Conservation (phyloP, 768 basidiomycete species). For the Daedaleopsis sinensis region DNA sequence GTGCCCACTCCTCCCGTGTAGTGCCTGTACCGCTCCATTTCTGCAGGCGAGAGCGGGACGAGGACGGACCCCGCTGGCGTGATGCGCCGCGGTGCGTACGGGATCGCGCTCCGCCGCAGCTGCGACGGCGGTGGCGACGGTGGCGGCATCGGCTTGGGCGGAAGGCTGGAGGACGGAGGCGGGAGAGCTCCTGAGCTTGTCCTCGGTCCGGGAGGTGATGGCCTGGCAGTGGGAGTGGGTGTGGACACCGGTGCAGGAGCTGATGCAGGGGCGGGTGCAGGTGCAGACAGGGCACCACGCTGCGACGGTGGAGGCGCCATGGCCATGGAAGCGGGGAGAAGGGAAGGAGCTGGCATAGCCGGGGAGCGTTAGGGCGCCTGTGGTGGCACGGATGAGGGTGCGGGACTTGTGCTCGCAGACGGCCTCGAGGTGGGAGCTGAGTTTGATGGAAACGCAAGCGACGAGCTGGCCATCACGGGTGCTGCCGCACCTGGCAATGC, state of each 20-base stretch:
- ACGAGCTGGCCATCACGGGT: too few relatives aligned
- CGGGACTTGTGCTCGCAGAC: not conserved
- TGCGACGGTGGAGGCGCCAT: conserved; percentile 12
- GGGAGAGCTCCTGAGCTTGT: conserved; percentile 14
- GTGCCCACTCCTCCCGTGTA: conserved; percentile 58
- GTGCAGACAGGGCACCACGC: conserved; percentile 8
- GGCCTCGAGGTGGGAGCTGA: conserved; percentile 10
- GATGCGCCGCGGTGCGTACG: conserved; percentile 69
- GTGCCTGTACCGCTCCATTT: conserved; percentile 60
- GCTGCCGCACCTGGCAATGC: conserved; percentile 13
- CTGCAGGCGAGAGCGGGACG: conserved; percentile 62
- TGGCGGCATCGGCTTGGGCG: conserved; percentile 22
- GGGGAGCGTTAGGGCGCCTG: conserved; percentile 23
- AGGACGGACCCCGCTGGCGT: conserved; percentile 65
- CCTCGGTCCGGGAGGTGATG: conserved; percentile 4
- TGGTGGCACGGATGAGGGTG: conserved; percentile 16
- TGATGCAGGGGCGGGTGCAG: conserved; percentile 4
- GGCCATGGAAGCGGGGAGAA: conserved; percentile 9
- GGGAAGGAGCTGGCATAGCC: conserved; percentile 19
- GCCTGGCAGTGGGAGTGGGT: not conserved
- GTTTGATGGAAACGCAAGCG: conserved; percentile 16
- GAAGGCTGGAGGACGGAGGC: conserved; percentile 20
- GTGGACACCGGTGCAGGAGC: not conserved
- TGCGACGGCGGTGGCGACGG: conserved; percentile 16
- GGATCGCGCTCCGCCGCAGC: conserved; percentile 36